A percentile compares a stretch with the other conserved stretches of the same genome.
Evolutionary conservation across 352 stramenopile genomes (phyloP).

Genomic region (Phytophthora sojae): DNA sequence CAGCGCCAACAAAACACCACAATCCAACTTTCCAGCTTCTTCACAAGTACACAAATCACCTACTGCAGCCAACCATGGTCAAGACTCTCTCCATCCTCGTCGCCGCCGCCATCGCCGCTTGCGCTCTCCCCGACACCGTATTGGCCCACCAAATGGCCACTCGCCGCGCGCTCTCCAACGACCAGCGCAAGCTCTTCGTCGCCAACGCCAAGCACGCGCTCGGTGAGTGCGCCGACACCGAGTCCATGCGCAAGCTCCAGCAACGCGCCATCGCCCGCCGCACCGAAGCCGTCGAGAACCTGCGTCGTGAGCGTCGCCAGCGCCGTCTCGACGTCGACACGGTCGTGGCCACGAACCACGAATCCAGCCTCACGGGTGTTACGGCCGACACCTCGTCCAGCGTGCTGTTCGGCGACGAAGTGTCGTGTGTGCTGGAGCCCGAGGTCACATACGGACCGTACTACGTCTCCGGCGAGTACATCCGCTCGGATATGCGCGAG

Average conservation of each 20-base stretch:
- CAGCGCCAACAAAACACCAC: too few species aligned
- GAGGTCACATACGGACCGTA: conserved; percentile 42
- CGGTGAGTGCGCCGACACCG: conserved; percentile 27
- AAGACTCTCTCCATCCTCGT: conserved; percentile 24
- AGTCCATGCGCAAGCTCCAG: conserved; percentile 29
- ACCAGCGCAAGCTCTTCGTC: conserved; percentile 31
- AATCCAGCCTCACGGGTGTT: conserved; percentile 27
- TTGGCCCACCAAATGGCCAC: conserved; percentile 26
- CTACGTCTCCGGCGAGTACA: conserved; percentile 35
- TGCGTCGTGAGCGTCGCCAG: conserved; percentile 25
- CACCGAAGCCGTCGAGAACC: conserved; percentile 13
- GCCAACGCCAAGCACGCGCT: conserved; percentile 32
- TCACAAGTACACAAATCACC: too few species aligned
- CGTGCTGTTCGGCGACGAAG: conserved; percentile 27
- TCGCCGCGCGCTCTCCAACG: conserved; percentile 17
- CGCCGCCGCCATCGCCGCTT: conserved; percentile 10
- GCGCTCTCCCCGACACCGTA: conserved; percentile 12
- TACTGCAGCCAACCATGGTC: too few species aligned
- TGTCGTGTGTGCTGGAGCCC: conserved; percentile 28
- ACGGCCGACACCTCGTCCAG: conserved; percentile 23
- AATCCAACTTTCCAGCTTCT: too few species aligned
- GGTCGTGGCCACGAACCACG: conserved; percentile 26
- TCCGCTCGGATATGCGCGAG: conserved; percentile 35
- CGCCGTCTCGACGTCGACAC: conserved; percentile 32
- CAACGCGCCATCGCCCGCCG: conserved; percentile 29